Conservation (phyloP, 2,329 filamentous ascomycete species). For the Penicillium decumbens region DNA sequence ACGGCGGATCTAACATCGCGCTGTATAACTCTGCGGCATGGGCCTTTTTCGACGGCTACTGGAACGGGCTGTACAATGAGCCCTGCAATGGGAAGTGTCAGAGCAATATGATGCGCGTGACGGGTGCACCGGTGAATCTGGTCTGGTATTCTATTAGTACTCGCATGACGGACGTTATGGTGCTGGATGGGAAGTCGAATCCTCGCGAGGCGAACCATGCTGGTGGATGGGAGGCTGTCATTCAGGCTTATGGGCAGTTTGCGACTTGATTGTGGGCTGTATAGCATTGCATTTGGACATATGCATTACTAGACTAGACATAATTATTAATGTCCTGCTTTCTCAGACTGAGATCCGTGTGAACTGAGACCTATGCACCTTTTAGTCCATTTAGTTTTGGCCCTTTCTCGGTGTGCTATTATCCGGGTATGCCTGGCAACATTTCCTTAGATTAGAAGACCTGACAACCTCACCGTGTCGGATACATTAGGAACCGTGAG, state of each 20-base stretch:
- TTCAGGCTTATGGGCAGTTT: constrained; percentile 28
- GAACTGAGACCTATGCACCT: neutral
- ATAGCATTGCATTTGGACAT: neutral
- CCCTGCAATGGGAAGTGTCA: constrained; percentile 30
- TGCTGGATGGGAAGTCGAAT: constrained; percentile 27
- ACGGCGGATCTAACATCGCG: constrained; percentile 29
- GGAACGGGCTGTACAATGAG: constrained; percentile 28
- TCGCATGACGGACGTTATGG: constrained; percentile 28
- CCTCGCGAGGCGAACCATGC: constrained; percentile 24
- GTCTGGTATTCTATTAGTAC: constrained; percentile 34
- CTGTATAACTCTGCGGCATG: constrained; percentile 34
- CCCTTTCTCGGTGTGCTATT: no score
- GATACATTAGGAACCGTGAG: no score
- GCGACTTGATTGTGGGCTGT: constrained; percentile 1
- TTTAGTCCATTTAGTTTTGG: no score
- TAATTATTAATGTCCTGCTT: constrained; percentile 35
- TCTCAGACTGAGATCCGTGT: neutral
- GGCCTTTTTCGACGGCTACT: constrained; percentile 32
- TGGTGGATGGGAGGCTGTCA: constrained; percentile 31
- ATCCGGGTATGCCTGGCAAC: no score
- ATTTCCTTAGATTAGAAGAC: no score
- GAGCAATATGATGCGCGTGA: constrained; percentile 33
- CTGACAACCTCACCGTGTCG: no score
- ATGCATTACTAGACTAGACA: constrained; percentile 47
- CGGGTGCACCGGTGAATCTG: constrained; percentile 23